phyloP scores from a whole-genome alignment of 2,329 filamentous ascomycete genomes.

The Triangularia setosa region DNA sequence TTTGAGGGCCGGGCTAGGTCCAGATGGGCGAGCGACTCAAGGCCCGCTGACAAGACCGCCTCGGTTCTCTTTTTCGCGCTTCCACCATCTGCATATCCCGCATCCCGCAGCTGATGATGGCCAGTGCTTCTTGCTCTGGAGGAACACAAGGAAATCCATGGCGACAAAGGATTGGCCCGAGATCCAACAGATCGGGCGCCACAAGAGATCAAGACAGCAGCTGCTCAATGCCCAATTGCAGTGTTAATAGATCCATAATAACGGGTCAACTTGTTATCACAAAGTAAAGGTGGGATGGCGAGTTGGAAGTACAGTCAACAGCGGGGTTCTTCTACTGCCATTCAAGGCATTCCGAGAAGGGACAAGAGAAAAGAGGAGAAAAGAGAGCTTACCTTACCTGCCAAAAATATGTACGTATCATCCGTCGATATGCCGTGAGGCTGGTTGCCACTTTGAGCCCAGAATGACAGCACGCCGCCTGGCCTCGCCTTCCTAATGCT shows the following conservation, averaged over 20 bases:
- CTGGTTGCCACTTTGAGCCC: constrained; percentile 13
- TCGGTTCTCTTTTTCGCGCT: constrained; percentile 17
- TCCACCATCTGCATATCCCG: not conserved
- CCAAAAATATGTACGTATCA: constrained; percentile 4
- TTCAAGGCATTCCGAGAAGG: not conserved
- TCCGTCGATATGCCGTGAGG: not conserved
- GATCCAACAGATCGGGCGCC: constrained; percentile 9
- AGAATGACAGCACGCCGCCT: constrained; percentile 6
- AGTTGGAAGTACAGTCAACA: too few species aligned
- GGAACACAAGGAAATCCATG: not conserved
- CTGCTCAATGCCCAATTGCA: not conserved
- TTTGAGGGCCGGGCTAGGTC: constrained; percentile 9
- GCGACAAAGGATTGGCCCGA: constrained; percentile 9
- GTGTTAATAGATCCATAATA: too few species aligned
- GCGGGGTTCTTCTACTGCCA: not conserved
- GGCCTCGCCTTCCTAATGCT: too few species aligned
- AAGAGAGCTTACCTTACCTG: constrained; percentile 5
- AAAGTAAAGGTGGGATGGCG: too few species aligned
- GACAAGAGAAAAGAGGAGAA: not conserved
- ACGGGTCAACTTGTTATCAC: too few species aligned
- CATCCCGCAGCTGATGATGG: constrained; percentile 18
- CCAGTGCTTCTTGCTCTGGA: constrained; percentile 22
- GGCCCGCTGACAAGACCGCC: constrained; percentile 12
- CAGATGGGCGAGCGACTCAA: constrained; percentile 8
- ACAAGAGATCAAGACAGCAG: not conserved